phyloP scores from a whole-genome alignment of 1,284 basidiomycete species.

The Ceratobasidium sp. region DNA sequence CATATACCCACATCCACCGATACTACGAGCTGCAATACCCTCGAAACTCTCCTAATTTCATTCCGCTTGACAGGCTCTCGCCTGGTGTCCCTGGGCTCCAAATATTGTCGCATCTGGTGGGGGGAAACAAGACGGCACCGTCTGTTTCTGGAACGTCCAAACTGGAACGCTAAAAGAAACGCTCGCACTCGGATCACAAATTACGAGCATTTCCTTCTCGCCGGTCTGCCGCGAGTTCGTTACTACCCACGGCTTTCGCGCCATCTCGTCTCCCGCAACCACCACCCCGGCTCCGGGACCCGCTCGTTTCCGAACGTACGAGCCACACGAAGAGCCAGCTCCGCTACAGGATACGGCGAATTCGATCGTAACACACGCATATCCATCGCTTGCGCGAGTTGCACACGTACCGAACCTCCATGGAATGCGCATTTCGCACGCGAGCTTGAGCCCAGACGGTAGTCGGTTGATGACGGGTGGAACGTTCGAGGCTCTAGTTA shows the following conservation, averaged over 20 bases:
- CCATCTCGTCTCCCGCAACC: constrained; percentile 49
- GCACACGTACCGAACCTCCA: constrained; percentile 58
- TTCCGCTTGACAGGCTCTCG: constrained; percentile 62
- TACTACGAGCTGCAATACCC: no score
- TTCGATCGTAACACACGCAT: constrained; percentile 69
- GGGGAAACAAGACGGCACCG: constrained; percentile 66
- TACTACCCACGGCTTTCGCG: constrained; percentile 67
- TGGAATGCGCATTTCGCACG: constrained; percentile 43
- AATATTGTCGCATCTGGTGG: constrained; percentile 69
- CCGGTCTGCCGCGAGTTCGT: constrained; percentile 68
- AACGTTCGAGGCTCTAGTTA: constrained; percentile 40
- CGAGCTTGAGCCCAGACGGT: constrained; percentile 40
- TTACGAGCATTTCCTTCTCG: constrained; percentile 68
- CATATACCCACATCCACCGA: constrained; percentile 9
- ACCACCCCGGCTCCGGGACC: constrained; percentile 49
- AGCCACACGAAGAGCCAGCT: constrained; percentile 12
- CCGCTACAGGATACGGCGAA: constrained; percentile 55
- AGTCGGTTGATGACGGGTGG: constrained; percentile 42
- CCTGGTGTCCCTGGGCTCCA: constrained; percentile 71
- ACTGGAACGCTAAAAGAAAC: constrained; percentile 63
- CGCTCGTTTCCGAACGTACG: constrained; percentile 30
- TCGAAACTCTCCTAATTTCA: background rate
- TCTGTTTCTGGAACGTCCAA: constrained; percentile 63
- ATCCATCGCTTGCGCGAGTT: constrained; percentile 63
- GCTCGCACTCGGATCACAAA: constrained; percentile 63